A percentile compares a stretch with the other conserved stretches of the same genome.
Conservation (phyloP, 257 asterid genomes). For the Solanum chilense region DNA sequence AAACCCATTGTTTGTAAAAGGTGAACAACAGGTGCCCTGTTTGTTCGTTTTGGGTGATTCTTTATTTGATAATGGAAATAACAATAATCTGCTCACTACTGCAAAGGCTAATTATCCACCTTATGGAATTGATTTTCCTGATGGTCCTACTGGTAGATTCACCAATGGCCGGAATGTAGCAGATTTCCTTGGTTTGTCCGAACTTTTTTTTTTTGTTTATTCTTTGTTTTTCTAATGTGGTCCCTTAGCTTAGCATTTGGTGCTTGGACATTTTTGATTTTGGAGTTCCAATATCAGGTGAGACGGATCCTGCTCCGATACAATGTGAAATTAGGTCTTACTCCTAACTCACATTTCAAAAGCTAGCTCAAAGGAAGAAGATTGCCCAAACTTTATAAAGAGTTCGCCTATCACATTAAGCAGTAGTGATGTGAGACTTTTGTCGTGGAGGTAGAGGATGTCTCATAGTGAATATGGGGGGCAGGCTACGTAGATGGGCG, state of each 20-base stretch:
- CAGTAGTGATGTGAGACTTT: too few relatives aligned
- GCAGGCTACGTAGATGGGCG: not conserved
- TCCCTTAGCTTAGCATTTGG: not conserved
- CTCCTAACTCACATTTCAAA: too few relatives aligned
- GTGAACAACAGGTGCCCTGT: slow-evolving; percentile 27
- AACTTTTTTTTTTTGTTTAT: not conserved
- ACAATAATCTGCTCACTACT: slow-evolving; percentile 1
- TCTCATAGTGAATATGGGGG: not conserved
- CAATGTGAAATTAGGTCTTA: too few relatives aligned
- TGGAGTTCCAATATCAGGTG: too few relatives aligned
- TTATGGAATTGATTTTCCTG: slow-evolving; percentile 32
- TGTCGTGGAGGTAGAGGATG: not conserved
- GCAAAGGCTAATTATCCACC: slow-evolving; percentile 18
- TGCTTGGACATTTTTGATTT: too few relatives aligned
- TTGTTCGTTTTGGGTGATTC: slow-evolving; percentile 36
- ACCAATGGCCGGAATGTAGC: slow-evolving; percentile 23
- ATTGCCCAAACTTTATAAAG: too few relatives aligned
- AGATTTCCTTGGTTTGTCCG: slow-evolving; percentile 22
- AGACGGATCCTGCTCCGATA: too few relatives aligned
- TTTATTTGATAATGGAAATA: slow-evolving; percentile 30
- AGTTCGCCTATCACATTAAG: too few relatives aligned
- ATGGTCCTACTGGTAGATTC: slow-evolving; percentile 33
- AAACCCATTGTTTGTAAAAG: not conserved
- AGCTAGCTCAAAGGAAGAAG: too few relatives aligned
- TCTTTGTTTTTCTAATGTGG: not conserved